phyloP scores from a whole-genome alignment of 2,329 filamentous ascomycete genomes.

The Metarhizium anisopliae region DNA sequence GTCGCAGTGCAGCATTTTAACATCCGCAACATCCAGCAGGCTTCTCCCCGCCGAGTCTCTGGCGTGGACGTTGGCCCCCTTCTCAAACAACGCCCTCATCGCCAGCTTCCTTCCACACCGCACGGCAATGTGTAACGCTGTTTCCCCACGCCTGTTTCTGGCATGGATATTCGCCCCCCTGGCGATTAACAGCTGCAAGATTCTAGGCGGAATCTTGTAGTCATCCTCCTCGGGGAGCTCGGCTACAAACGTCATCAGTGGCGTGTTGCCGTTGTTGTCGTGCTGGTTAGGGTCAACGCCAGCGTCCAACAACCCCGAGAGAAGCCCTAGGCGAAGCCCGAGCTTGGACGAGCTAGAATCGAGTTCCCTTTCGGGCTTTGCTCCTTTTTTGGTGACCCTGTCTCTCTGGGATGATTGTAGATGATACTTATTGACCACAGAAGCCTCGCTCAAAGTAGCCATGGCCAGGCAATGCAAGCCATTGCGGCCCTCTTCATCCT shows the following conservation, averaged over 20 bases:
- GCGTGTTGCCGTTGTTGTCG: slow-evolving; percentile 41
- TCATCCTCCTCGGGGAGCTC: slow-evolving; percentile 42
- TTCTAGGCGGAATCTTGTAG: slow-evolving; percentile 35
- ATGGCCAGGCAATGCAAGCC: slow-evolving; percentile 50
- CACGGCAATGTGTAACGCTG: slow-evolving; percentile 44
- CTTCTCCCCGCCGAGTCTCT: slow-evolving; percentile 35
- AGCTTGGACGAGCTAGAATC: slow-evolving; percentile 25
- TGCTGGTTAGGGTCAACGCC: slow-evolving; percentile 43
- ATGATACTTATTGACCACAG: slow-evolving; percentile 24
- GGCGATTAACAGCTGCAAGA: slow-evolving; percentile 34
- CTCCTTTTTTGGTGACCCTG: slow-evolving; percentile 5
- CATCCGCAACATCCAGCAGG: slow-evolving; percentile 37
- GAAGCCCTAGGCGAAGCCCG: slow-evolving; percentile 15
- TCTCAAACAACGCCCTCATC: slow-evolving; percentile 34
- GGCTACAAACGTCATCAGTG: slow-evolving; percentile 45
- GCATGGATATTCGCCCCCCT: slow-evolving; percentile 37
- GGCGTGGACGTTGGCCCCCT: slow-evolving; percentile 37
- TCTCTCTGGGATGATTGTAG: slow-evolving; percentile 11
- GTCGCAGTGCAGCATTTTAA: slow-evolving; percentile 22
- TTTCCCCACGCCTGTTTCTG: slow-evolving; percentile 46
- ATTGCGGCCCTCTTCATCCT: slow-evolving; percentile 39
- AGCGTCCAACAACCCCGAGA: slow-evolving; percentile 22
- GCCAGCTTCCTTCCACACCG: slow-evolving; percentile 44
- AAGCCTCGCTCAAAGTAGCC: slow-evolving; percentile 34
- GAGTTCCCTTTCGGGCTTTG: slow-evolving; percentile 18